Base-by-base conservation (phyloP, 257 asterid species). In the Parsonsia alboflavescens region DNA sequence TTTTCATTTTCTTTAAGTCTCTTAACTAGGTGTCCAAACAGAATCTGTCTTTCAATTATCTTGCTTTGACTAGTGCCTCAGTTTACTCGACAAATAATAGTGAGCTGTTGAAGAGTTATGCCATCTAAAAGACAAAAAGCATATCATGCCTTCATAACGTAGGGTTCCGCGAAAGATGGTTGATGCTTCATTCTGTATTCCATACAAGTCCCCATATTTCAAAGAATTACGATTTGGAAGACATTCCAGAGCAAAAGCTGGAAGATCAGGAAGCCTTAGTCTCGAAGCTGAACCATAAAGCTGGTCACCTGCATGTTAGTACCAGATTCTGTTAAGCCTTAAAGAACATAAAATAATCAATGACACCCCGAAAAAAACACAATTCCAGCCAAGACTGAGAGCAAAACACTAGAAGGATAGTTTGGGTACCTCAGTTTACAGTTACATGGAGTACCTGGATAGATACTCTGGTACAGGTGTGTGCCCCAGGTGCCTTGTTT, bases 161-260 rank as follows among this genome's bases (percentile, higher is more conserved):
- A 94, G 95, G 79, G 97, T 92, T 73, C 99, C 99, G 30, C 97
- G 96, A 70, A 92, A 94, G 65, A 94, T 81, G 28, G 97, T 92
- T 11, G 89, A 86, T 42, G 97, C 99, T 87, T 94, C 99, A 22
- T 88, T 82, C 76, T 80, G 77, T 76, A 94, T 87, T 21, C 97
- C 97, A 76, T 94, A 94, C 26, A 94, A 84, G 76, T 89, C 93
- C 77, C 93, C 99, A 70, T 92, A 94, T 50, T 89, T 80, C 78
- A 94, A 87, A 48, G 97, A 92, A 83, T 94, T 84, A 19, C 99
- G 89, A 76, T 94, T 94, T 45, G 97, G 99, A 79, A 94, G 97
- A 73, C 97, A 92, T 79, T 94, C 99, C 85, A 94, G 81, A 58
- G 99, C 97, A 74, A 92, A 94, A 72, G 97, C 99, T 52, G 97